A percentile compares a stretch with the other conserved stretches of the same genome.
Conservation (phyloP, 345 rosid species). For the Conringia planisiliqua region DNA sequence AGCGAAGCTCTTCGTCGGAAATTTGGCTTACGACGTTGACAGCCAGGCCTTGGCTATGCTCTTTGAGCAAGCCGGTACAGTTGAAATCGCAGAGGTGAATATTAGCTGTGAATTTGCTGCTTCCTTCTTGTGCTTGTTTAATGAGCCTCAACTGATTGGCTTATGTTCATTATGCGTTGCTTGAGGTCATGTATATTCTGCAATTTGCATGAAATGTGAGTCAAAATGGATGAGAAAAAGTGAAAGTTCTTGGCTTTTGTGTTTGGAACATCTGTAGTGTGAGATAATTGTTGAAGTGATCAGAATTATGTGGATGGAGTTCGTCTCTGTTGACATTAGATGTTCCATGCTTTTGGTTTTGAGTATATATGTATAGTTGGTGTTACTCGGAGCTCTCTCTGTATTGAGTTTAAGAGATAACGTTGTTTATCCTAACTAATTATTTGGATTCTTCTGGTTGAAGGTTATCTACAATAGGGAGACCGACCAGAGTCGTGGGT, state of each 20-base stretch:
- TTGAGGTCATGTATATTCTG: background rate
- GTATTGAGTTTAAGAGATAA: background rate
- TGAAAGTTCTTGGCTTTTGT: background rate
- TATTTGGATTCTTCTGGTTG: constrained; percentile 7
- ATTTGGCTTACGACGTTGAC: constrained; percentile 74
- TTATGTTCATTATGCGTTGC: background rate
- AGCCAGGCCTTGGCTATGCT: constrained; percentile 78
- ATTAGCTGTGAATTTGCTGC: background rate
- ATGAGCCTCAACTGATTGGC: background rate
- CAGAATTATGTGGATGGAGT: background rate
- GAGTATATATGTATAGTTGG: background rate
- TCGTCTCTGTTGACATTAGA: background rate
- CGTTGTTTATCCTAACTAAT: background rate
- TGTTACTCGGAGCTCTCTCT: background rate
- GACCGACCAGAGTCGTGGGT: constrained; percentile 86
- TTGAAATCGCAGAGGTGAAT: constrained; percentile 88
- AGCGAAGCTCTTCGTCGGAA: constrained; percentile 85
- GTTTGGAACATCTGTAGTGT: background rate
- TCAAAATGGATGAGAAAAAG: background rate
- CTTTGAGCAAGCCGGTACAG: constrained; percentile 85
- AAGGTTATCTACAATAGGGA: constrained; percentile 86
- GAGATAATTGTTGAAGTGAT: background rate
- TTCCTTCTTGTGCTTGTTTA: background rate
- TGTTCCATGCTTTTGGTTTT: background rate
- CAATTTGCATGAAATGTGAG: background rate